Conservation (phyloP, 345 rosid species). For the Combretum micranthum region DNA sequence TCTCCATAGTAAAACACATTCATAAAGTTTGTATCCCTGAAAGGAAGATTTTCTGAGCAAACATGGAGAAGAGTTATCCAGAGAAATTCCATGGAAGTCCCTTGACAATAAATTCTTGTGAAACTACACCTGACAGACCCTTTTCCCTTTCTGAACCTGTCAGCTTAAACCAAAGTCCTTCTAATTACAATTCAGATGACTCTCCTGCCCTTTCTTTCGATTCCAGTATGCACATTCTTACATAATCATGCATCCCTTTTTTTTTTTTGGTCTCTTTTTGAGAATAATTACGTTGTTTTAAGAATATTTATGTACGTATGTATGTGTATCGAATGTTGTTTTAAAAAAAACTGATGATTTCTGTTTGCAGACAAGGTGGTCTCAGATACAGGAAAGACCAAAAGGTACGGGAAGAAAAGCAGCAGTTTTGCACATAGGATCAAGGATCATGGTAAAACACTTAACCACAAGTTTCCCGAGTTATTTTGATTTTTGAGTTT, state of each 20-base stretch:
- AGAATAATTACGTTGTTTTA: no score
- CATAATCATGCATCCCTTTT: no score
- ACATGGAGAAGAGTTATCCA: no score
- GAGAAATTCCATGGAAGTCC: slow-evolving; percentile 6
- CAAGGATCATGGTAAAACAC: slow-evolving; percentile 24
- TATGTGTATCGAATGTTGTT: no score
- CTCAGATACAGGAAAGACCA: slow-evolving; percentile 5
- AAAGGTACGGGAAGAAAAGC: slow-evolving; percentile 12
- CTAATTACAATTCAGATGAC: slow-evolving; percentile 7
- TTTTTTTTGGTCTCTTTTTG: no score
- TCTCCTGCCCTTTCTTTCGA: not conserved
- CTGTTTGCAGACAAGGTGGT: slow-evolving; percentile 11
- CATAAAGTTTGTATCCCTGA: no score
- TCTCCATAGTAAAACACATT: no score
- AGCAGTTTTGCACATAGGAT: slow-evolving; percentile 21
- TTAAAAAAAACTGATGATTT: not conserved
- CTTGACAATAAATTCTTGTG: slow-evolving; percentile 8
- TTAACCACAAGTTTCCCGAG: no score
- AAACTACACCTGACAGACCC: slow-evolving; percentile 18
- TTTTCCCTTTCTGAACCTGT: slow-evolving; percentile 15
- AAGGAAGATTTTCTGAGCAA: not conserved
- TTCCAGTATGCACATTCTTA: not conserved
- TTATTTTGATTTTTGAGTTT: no score
- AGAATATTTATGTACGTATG: no score
- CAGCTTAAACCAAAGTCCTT: slow-evolving; percentile 14